phyloP scores from a whole-genome alignment of 306 rosid genomes.

The Vicia faba region DNA sequence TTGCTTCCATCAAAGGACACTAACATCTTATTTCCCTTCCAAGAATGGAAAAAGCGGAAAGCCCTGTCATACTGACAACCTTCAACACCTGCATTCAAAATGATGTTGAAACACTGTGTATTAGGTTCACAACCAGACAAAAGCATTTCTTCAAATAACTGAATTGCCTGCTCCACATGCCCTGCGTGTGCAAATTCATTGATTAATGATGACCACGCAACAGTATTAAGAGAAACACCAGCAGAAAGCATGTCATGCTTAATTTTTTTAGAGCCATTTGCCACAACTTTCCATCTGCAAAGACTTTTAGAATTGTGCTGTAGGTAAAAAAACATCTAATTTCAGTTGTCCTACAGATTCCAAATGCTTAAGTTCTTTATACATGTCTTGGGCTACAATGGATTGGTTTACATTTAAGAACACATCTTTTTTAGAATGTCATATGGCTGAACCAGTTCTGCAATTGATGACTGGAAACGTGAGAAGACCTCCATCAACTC shows the following conservation, averaged over 20 bases:
- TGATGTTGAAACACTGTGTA: too few species aligned
- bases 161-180: conserved; percentile 79
- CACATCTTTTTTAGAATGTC: conserved; percentile 70
- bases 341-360: too few species aligned
- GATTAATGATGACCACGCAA: conserved; percentile 93
- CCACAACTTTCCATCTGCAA: conserved; percentile 86
- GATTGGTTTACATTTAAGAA: conserved; percentile 58
- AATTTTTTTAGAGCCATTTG: conserved; percentile 81
- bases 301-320: conserved; percentile 95
- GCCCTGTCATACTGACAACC: too few species aligned
- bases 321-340: conserved; percentile 96
- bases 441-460: conserved; percentile 62
- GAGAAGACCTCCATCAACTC: conserved; percentile 77
- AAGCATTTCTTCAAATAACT: conserved; percentile 89
- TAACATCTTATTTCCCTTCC: conserved; percentile 60
- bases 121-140: conserved; percentile 83
- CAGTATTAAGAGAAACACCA: conserved; percentile 73
- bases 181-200: conserved; percentile 94
- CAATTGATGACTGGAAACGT: conserved; percentile 71
- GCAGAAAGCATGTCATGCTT: conserved; percentile 86
- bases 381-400: conserved; percentile 80
- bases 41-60: too few species aligned
- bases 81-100: too few species aligned
- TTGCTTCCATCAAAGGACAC: conserved; percentile 42
- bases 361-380: too few species aligned